Conservation (phyloP, 352 stramenopile genomes). For the Pythium brachiatum region DNA sequence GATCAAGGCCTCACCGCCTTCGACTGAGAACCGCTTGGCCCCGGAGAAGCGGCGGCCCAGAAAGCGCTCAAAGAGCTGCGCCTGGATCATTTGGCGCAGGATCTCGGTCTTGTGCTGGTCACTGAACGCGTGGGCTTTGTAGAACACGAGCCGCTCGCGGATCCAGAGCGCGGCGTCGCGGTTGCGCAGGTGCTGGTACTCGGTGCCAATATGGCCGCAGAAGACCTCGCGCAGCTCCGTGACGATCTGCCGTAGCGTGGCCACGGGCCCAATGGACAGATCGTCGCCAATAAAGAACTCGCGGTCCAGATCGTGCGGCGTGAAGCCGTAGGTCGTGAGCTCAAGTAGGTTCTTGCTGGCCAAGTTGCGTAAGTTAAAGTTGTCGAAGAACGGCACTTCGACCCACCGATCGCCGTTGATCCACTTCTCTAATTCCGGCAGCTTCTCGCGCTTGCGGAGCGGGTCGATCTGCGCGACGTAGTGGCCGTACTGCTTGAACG, state of each 20-base stretch:
- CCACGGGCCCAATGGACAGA: conserved; percentile 76
- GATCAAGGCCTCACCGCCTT: conserved; percentile 96
- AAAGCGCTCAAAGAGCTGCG: conserved; percentile 98
- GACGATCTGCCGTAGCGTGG: conserved; percentile 87
- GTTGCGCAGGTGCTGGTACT: conserved; percentile 99
- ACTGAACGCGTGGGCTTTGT: conserved; percentile 55
- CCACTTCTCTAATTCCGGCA: conserved; percentile 83
- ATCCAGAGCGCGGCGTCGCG: conserved; percentile 87
- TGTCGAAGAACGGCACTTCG: conserved; percentile 85
- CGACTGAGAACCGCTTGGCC: conserved; percentile 98
- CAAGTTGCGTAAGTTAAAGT: conserved; percentile 82
- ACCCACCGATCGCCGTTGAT: conserved; percentile 82
- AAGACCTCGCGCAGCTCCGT: conserved; percentile 94
- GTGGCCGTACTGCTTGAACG: conserved; percentile 89
- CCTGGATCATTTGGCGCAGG: conserved; percentile 93
- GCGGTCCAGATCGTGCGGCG: conserved; percentile 83
- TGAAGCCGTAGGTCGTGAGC: conserved; percentile 89
- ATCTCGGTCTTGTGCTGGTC: conserved; percentile 93
- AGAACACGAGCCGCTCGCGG: conserved; percentile 56
- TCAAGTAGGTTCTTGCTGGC: conserved; percentile 81
- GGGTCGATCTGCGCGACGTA: conserved; percentile 88
- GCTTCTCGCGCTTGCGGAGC: conserved; percentile 81
- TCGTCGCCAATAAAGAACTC: conserved; percentile 92
- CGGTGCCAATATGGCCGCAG: conserved; percentile 94
- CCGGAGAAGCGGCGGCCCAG: conserved; percentile 92